Percentiles rank a stretch among this genome's conserved stretches.
Evolutionary conservation across 208 protist genomes (phyloP).

Genomic region (Willaertia magna): DNA sequence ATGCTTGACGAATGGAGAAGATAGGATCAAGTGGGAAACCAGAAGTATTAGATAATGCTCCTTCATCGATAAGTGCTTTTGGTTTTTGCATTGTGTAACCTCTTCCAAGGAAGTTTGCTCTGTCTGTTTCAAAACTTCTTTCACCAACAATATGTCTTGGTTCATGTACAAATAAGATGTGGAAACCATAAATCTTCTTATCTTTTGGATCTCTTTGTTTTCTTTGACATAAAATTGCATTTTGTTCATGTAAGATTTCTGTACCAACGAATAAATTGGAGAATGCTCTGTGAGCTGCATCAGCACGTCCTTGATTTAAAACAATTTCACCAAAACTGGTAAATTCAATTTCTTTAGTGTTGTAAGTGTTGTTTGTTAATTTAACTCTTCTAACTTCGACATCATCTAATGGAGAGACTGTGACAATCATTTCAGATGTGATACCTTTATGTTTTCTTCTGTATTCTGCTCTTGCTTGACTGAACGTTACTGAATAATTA

Average conservation of each 20-base stretch:
- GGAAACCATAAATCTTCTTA: background rate
- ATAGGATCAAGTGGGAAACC: slow-evolving; percentile 7
- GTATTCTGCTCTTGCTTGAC: background rate
- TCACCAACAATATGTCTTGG: background rate
- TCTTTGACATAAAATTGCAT: background rate
- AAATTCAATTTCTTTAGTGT: background rate
- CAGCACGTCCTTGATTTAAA: background rate
- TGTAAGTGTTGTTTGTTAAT: background rate
- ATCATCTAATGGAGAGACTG: background rate
- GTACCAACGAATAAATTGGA: background rate
- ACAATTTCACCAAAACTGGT: slow-evolving; percentile 8
- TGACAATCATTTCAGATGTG: background rate
- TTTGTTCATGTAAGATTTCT: background rate
- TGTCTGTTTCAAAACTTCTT: background rate
- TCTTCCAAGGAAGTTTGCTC: background rate
- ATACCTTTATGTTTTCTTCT: background rate
- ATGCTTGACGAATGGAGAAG: background rate
- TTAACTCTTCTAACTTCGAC: slow-evolving; percentile 3
- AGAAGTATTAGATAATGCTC: background rate
- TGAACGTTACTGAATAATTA: background rate
- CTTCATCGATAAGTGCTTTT: background rate
- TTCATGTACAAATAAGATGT: background rate
- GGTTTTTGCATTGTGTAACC: background rate
- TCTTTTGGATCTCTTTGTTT: background rate
- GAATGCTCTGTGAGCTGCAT: slow-evolving; percentile 5